These are phyloP conservation scores for Cadophora sp. DNA, from an alignment of 2,329 filamentous ascomycete genomes.

Conservation along the genomic window DNA sequence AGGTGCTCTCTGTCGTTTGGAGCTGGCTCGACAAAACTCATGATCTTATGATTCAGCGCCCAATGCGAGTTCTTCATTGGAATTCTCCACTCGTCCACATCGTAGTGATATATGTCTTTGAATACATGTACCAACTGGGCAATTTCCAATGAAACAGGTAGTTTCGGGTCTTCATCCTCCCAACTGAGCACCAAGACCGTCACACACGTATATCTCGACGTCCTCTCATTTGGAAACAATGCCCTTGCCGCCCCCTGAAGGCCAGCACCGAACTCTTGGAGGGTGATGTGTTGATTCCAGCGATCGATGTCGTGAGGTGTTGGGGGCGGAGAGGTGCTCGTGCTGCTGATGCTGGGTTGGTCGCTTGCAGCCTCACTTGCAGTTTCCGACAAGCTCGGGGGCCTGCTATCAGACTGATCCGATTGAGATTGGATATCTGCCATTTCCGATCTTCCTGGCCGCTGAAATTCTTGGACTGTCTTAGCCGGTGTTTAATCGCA, in stretches of 20 bases:
- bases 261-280: conserved; percentile 42
- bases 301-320: conserved; percentile 20
- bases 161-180: conserved; percentile 59
- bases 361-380: background rate
- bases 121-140: conserved; percentile 60
- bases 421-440: background rate
- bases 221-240: conserved; percentile 64
- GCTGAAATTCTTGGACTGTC: background rate
- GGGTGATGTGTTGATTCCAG: conserved; percentile 25
- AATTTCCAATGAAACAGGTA: conserved; percentile 57
- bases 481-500: no score
- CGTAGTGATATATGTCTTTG: conserved; percentile 62
- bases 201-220: conserved; percentile 58
- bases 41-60: conserved; percentile 62
- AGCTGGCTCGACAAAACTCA: conserved; percentile 58
- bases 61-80: conserved; percentile 60
- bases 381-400: background rate
- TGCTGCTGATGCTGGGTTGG: conserved; percentile 16
- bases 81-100: conserved; percentile 63
- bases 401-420: background rate
- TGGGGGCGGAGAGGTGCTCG: conserved; percentile 19
- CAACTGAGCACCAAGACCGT: conserved; percentile 64
- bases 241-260: conserved; percentile 69
- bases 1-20: conserved; percentile 60
- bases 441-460: background rate